Percentiles rank a stretch among this genome's conserved stretches.
Evolutionary conservation across 2,329 filamentous ascomycete species (phyloP).

Genomic region (Scolecobasidium constrictum): DNA sequence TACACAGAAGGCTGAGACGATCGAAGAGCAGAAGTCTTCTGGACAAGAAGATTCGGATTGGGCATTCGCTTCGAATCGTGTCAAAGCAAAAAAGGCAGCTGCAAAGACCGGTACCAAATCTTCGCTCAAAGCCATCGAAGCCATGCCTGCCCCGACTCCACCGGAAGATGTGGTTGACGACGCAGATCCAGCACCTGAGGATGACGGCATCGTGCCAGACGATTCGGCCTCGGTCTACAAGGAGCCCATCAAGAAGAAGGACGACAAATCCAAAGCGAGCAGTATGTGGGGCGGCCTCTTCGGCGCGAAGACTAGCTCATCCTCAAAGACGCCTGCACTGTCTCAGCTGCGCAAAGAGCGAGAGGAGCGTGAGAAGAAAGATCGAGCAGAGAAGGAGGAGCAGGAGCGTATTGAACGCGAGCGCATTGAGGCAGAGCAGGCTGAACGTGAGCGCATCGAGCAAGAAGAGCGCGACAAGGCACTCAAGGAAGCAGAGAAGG

Average conservation of each 20-base stretch:
- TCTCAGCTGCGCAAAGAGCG: conserved; percentile 13
- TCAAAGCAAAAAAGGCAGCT: conserved; percentile 7
- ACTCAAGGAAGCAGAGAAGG: conserved; percentile 21
- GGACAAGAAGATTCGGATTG: conserved; percentile 8
- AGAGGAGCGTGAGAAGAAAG: conserved; percentile 32
- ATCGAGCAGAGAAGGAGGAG: conserved; percentile 27
- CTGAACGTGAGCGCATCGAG: conserved; percentile 21
- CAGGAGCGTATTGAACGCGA: conserved; percentile 17
- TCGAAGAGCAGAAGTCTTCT: conserved; percentile 19
- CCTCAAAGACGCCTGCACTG: not conserved
- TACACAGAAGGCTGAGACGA: conserved; percentile 31
- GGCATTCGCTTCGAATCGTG: conserved; percentile 8
- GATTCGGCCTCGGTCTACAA: conserved; percentile 8
- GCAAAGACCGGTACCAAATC: conserved; percentile 4
- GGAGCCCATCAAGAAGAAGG: conserved; percentile 1
- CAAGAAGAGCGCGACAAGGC: conserved; percentile 14
- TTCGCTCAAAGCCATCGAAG: not conserved
- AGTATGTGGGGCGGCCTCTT: conserved; percentile 7
- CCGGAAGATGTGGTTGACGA: conserved; percentile 6
- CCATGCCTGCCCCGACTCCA: conserved; percentile 3
- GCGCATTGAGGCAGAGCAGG: conserved; percentile 19
- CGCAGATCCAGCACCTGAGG: conserved; percentile 4
- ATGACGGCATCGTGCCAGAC: conserved; percentile 7
- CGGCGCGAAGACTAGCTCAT: not conserved
- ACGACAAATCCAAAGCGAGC: conserved; percentile 1